Evolutionary conservation across 208 protist genomes (phyloP), one percentile per base, ranked within the genome.

Genomic region (Leptomonas pyrrhocoris): DNA sequence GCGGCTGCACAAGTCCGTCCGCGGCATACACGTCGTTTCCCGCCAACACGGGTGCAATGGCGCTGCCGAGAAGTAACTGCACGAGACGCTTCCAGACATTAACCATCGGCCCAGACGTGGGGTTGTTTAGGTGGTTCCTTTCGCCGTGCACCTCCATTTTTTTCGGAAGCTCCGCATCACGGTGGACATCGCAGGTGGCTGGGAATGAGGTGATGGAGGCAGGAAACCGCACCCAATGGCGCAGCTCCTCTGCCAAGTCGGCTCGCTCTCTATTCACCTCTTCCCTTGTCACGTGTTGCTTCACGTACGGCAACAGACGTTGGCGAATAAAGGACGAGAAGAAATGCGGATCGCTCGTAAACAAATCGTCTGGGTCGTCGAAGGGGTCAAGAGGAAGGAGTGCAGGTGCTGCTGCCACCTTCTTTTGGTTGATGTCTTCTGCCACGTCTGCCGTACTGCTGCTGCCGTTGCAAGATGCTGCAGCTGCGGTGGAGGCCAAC

Each of bases 271-370:
- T 30, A 2, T 42, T 15, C 43, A n/a, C 23, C 11, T 6, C 21
- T 23, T 45, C 21, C 4, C 16, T 25, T 0, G 11, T n/a, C 55
- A 68, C 42, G 19, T 28, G n/a, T n/a, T 31, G 3, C 21, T 50
- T 27, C 21, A 76, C 1, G 36, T 15, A 19, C 16, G 70, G 70
- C 9, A 76, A 54, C 12, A 76, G 42, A 0, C 50, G 28, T 8
- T 56, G 42, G 51, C 62, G 57, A 7, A 69, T 40, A 27, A 77
- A 53, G 13, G 30, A n/a, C 21, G 51, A 63, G 48, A 77, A 71
- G 42, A 77, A 71, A 19, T 67, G 53, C 21, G 64, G 64, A 8
- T 59, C 25, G 3, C 42, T 67, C 3, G 72, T 55, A 42, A 71
- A 70, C 28, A 71, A 30, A 23, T 67, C 61, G 3, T 67, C 61